Evolutionary conservation across 441 rosid genomes (phyloP).

Genomic region (Breynia disticha): DNA sequence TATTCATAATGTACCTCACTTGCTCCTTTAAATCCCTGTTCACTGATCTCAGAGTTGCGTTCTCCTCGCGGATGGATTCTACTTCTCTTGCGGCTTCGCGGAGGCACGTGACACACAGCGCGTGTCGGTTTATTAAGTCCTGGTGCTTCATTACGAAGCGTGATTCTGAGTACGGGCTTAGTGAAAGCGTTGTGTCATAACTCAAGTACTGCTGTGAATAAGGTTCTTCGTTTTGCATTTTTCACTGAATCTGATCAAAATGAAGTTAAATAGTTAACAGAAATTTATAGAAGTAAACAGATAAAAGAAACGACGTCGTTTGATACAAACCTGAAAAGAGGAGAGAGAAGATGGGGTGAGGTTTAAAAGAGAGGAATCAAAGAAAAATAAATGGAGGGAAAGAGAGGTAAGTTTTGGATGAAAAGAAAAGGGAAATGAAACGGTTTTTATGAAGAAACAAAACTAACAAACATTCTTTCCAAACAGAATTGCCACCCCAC

Average conservation of each 20-base stretch:
- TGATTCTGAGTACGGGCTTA: conserved; percentile 8
- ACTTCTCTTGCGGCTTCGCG: conserved; percentile 35
- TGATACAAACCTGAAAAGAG: conserved; percentile 9
- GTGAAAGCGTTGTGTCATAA: conserved; percentile 13
- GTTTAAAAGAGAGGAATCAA: conserved; percentile 12
- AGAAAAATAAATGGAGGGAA: conserved; percentile 31
- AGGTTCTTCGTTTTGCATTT: conserved; percentile 27
- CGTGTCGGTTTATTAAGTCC: conserved; percentile 41
- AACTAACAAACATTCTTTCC: conserved; percentile 12
- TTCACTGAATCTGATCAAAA: not conserved
- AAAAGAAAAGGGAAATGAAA: not conserved
- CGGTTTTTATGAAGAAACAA: conserved; percentile 8
- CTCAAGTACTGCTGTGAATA: conserved; percentile 1
- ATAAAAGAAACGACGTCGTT: too few species aligned
- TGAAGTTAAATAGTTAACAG: not conserved
- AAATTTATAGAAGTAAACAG: too few species aligned
- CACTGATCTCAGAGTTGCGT: conserved; percentile 30
- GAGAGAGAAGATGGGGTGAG: conserved; percentile 2
- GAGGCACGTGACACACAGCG: conserved; percentile 38
- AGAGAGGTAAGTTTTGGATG: not conserved
- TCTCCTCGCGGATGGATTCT: conserved; percentile 41
- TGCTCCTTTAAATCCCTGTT: conserved; percentile 43
- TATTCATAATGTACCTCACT: conserved; percentile 25
- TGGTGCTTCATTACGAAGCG: conserved; percentile 33
- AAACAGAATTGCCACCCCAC: conserved; percentile 14